Evolutionary conservation across 192 early-diverging fungal species (phyloP).

Genomic region (Dispira simplex): DNA sequence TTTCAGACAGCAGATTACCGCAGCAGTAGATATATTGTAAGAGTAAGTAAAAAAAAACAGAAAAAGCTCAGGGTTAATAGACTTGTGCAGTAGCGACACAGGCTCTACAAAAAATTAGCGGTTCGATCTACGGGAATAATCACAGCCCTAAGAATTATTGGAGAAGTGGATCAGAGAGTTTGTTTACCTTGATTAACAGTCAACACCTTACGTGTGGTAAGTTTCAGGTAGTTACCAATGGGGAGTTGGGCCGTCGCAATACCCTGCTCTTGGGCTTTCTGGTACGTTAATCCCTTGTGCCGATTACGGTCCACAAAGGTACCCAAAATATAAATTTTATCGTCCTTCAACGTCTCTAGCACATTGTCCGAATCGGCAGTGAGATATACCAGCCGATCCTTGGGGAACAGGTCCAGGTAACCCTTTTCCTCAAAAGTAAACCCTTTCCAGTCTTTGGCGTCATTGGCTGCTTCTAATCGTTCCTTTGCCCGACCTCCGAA

Average conservation of each 20-base stretch:
- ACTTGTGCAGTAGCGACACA: not conserved
- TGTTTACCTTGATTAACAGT: constrained; percentile 79
- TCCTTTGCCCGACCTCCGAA: constrained; percentile 33
- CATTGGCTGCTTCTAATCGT: constrained; percentile 24
- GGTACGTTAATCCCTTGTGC: constrained; percentile 59
- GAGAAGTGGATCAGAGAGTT: no score
- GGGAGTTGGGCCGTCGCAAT: constrained; percentile 68
- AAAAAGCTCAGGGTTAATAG: not conserved
- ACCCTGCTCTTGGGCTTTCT: constrained; percentile 59
- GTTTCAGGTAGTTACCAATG: constrained; percentile 67
- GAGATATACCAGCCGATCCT: constrained; percentile 65
- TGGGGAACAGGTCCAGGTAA: constrained; percentile 27
- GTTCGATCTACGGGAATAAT: constrained; percentile 11
- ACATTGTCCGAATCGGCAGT: constrained; percentile 75
- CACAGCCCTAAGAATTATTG: not conserved
- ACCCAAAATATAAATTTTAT: constrained; percentile 77
- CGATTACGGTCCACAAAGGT: constrained; percentile 93
- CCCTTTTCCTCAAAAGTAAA: constrained; percentile 17
- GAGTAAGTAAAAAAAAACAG: not conserved
- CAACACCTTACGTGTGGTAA: constrained; percentile 69
- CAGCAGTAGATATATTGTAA: not conserved
- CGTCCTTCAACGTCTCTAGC: constrained; percentile 47
- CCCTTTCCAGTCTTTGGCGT: constrained; percentile 38
- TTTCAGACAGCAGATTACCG: not conserved
- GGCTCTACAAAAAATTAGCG: not conserved